A percentile compares a stretch with the other conserved stretches of the same genome.
These are phyloP conservation scores for Fusarium haematococcum DNA, from an alignment of 2,329 filamentous ascomycete genomes.

Conservation along the genomic window DNA sequence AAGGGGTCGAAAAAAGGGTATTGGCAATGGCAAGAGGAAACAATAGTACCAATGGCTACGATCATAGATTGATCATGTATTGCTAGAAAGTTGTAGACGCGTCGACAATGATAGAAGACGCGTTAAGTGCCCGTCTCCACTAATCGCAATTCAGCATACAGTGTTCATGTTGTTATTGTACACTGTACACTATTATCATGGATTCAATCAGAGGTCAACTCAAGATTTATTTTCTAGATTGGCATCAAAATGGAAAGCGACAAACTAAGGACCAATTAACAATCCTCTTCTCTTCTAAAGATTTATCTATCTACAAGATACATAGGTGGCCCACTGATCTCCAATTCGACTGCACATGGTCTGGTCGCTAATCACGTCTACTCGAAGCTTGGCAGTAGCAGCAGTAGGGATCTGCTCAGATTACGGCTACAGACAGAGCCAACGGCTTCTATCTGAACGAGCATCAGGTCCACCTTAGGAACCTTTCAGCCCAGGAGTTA, in stretches of 20 bases:
- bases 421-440: constrained; percentile 41
- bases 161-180: not conserved
- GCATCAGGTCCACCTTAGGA: constrained; percentile 32
- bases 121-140: constrained; percentile 36
- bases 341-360: not conserved
- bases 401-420: constrained; percentile 15
- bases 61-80: not conserved
- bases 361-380: not conserved
- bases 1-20: not conserved
- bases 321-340: too few relatives aligned
- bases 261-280: not conserved
- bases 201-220: not conserved
- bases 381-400: constrained; percentile 4
- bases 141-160: not conserved
- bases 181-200: not conserved
- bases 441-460: constrained; percentile 37
- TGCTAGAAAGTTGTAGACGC: constrained; percentile 22
- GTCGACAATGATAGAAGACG: constrained; percentile 19
- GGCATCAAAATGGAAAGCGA: not conserved
- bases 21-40: not conserved
- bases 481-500: constrained; percentile 25
- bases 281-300: not conserved
- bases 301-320: too few relatives aligned
- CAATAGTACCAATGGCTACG: not conserved
- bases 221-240: not conserved